phyloP scores from a whole-genome alignment of 169 alveolate species.

The Condylostoma magnum region DNA sequence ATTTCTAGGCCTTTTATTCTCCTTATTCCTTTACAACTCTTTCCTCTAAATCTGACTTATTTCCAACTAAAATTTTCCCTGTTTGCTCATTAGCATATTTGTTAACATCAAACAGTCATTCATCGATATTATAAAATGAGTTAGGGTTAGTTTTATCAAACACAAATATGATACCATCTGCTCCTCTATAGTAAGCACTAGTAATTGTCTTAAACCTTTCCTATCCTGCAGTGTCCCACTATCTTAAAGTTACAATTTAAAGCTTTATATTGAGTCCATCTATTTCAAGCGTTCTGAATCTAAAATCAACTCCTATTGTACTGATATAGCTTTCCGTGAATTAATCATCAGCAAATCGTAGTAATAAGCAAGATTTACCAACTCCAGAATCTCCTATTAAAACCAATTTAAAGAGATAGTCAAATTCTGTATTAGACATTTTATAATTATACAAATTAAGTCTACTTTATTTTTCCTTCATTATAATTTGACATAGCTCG shows the following conservation, averaged over 20 bases:
- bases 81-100: slow-evolving; percentile 17
- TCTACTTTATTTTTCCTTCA: too few relatives aligned
- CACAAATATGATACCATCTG: slow-evolving; percentile 48
- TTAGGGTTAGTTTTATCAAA: slow-evolving; percentile 44
- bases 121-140: slow-evolving; percentile 32
- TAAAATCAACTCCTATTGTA: slow-evolving; percentile 92
- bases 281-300: slow-evolving; percentile 39
- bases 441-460: not conserved
- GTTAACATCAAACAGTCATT: slow-evolving; percentile 49
- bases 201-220: slow-evolving; percentile 54
- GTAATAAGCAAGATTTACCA: slow-evolving; percentile 95
- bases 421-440: not conserved
- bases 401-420: slow-evolving; percentile 88
- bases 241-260: slow-evolving; percentile 33
- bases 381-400: slow-evolving; percentile 98
- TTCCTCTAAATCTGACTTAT: slow-evolving; percentile 34
- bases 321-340: slow-evolving; percentile 89
- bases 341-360: slow-evolving; percentile 88
- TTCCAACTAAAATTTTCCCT: slow-evolving; percentile 37
- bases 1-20: slow-evolving; percentile 15
- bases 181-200: slow-evolving; percentile 48
- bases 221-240: slow-evolving; percentile 78
- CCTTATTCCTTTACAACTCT: slow-evolving; percentile 33
- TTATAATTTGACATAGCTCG: too few relatives aligned
- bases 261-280: slow-evolving; percentile 53